Evolutionary conservation across 768 basidiomycete genomes (phyloP).

Genomic region (Holtermanniella nyarrowii): DNA sequence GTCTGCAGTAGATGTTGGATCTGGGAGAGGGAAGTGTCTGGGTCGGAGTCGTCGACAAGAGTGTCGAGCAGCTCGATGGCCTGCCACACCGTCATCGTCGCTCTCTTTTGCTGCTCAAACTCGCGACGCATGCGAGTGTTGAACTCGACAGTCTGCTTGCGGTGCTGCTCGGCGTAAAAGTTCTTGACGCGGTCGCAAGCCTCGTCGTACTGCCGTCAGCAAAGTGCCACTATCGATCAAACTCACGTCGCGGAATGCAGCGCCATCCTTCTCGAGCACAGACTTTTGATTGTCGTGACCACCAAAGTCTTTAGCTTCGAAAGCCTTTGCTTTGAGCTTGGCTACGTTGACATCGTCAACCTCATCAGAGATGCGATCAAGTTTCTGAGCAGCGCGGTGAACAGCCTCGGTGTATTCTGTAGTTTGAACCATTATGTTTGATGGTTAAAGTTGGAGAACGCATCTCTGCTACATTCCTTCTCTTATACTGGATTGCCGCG

Average conservation of each 20-base stretch:
- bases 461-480: too few species aligned
- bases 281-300: background rate
- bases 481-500: too few species aligned
- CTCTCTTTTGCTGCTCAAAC: conserved; percentile 57
- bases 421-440: conserved; percentile 24
- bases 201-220: conserved; percentile 3
- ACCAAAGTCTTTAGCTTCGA: background rate
- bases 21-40: conserved; percentile 54
- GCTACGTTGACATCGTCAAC: conserved; percentile 36
- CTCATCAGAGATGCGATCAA: conserved; percentile 33
- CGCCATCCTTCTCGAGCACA: background rate
- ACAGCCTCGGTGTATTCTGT: conserved; percentile 29
- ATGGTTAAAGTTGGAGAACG: too few species aligned
- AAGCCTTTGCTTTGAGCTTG: conserved; percentile 16
- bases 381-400: conserved; percentile 18
- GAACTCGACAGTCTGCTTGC: conserved; percentile 74
- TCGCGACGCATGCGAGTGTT: conserved; percentile 65
- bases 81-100: conserved; percentile 52
- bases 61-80: conserved; percentile 58
- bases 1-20: conserved; percentile 78
- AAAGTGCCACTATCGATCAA: background rate
- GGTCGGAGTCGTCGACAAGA: conserved; percentile 81
- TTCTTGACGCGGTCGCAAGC: conserved; percentile 37
- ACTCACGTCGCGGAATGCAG: conserved; percentile 44
- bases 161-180: conserved; percentile 43